Base-by-base conservation (phyloP, 768 basidiomycete genomes). In the Russula brevipes region DNA sequence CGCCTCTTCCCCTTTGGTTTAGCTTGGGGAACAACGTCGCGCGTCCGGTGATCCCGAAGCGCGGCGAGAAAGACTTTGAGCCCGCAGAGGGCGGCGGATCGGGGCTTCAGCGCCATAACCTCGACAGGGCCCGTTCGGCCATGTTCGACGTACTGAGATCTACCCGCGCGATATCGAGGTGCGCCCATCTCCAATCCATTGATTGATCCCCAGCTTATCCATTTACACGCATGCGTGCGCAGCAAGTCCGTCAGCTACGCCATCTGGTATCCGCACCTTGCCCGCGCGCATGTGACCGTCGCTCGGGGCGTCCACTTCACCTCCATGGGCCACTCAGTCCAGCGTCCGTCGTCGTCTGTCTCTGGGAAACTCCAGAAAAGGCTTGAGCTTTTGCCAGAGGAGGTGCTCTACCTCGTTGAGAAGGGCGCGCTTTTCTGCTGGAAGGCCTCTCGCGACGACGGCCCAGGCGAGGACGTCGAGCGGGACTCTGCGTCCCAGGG, bases 41-140 rank as follows among this genome's bases (percentile, higher is more conserved):
- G 5, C 82, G 86, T 45, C 89, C 89, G 2, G 78, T 89, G 6
- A 95, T 99, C 55, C 97, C 97, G 6, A 95, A 91, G 73, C 84
- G 97, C 33, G 97, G 97, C 2, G 97, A 98, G 75, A 98, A 99
- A 72, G 95, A 98, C 67, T 98, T 94, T 68, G 96, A 98, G 72
- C 97, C 97, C 1, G 78, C 79, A 68, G 70, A 76, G 56, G 77
- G 80, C 24, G 78, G 77, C 9, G 89, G 88, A 6, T 87, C 91
- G 11, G 84, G 82, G 12, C 77, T 92, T 12, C 97, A 98, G 70
- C 75, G 85, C 33, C 88, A 92, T 75, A 83, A 91, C 63, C 81
- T 98, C 24, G 86, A 91, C 59, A 81, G 86, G 36, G 83, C 92
- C 51, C 77, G 96, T 59, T 77, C 81, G 54, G 97, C 96, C 2